Evolutionary conservation across 2,329 filamentous ascomycete species (phyloP).

Genomic region (Stenocarpella maydis): DNA sequence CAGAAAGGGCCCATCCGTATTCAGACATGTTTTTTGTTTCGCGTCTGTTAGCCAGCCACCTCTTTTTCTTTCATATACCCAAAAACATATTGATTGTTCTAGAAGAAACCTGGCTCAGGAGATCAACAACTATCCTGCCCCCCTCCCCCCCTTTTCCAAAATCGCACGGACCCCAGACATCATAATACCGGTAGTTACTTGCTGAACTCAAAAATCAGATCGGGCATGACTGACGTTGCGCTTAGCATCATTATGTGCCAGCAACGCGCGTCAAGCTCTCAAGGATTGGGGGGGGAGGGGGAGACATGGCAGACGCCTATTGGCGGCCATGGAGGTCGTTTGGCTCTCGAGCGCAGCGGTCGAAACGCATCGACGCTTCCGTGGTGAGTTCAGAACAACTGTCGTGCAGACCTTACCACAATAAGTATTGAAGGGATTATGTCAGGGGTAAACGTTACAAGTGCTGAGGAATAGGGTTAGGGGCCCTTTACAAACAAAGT

Average conservation of each 20-base stretch:
- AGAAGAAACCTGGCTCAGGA: neutral
- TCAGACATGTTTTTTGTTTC: too few species aligned
- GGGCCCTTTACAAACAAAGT: too few species aligned
- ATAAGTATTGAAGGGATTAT: too few species aligned
- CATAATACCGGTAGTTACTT: neutral
- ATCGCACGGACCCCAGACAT: neutral
- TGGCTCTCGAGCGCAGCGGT: neutral
- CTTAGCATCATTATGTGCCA: neutral
- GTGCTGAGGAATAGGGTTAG: too few species aligned
- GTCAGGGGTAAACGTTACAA: too few species aligned
- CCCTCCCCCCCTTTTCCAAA: too few species aligned
- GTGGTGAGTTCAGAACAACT: neutral
- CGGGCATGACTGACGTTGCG: neutral
- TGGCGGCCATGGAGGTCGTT: neutral
- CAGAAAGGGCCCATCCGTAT: neutral
- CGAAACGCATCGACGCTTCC: neutral
- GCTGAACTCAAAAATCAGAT: neutral
- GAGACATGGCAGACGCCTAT: neutral
- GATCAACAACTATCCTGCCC: neutral
- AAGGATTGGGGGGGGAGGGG: neutral
- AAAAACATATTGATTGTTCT: neutral
- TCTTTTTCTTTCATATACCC: too few species aligned
- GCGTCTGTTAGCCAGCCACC: neutral
- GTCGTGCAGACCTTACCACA: neutral
- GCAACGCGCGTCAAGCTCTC: constrained; percentile 6